Evolutionary conservation across 2,329 filamentous ascomycete species (phyloP).

Genomic region (Hypoxylon sp.): DNA sequence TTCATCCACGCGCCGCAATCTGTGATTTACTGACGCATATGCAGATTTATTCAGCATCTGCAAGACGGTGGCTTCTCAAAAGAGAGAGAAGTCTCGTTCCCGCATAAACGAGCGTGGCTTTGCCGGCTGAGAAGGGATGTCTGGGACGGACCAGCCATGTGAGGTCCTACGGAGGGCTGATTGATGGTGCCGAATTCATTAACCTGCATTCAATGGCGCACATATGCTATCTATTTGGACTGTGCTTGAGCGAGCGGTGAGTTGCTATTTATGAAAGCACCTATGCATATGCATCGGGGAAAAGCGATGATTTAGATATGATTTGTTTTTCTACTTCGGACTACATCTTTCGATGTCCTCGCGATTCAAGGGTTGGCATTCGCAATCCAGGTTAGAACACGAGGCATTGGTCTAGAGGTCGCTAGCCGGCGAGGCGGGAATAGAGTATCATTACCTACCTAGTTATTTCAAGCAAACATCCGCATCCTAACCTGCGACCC

Average conservation of each 20-base stretch:
- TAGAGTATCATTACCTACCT: neutral
- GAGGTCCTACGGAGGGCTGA: slow-evolving; percentile 27
- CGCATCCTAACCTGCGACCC: neutral
- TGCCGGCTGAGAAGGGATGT: slow-evolving; percentile 83
- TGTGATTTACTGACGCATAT: slow-evolving; percentile 21
- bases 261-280: slow-evolving; percentile 22
- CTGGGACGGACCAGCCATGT: slow-evolving; percentile 77
- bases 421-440: neutral
- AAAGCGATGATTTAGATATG: slow-evolving; percentile 21
- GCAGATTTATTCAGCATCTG: slow-evolving; percentile 77
- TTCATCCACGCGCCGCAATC: neutral
- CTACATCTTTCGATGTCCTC: slow-evolving; percentile 4
- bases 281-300: slow-evolving; percentile 28
- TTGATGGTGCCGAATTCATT: slow-evolving; percentile 24
- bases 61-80: slow-evolving; percentile 83
- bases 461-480: slow-evolving; percentile 12
- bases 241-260: slow-evolving; percentile 11
- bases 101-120: slow-evolving; percentile 92
- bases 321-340: slow-evolving; percentile 6
- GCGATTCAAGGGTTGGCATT: neutral
- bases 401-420: slow-evolving; percentile 1
- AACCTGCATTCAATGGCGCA: slow-evolving; percentile 29
- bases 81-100: slow-evolving; percentile 86
- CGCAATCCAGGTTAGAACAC: slow-evolving; percentile 7
- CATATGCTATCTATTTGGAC: slow-evolving; percentile 15